Conservation (phyloP, 1,139 yeast genomes). For the Nakaseomyces nivariensis region DNA sequence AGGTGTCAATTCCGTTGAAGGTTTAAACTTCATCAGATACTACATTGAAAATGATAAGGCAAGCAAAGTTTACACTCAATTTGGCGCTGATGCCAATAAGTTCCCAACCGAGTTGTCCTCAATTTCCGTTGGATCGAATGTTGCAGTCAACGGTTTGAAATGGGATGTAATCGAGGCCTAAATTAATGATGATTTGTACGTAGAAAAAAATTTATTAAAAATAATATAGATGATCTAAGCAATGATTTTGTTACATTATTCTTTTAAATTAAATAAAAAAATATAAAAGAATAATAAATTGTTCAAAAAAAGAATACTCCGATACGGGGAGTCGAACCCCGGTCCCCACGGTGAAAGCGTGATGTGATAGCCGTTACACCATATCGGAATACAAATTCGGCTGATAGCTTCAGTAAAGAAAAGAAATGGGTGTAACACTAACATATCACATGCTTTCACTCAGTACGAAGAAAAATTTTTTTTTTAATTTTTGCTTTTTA, state of each 20-base stretch:
- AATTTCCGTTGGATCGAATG: slow-evolving; percentile 16
- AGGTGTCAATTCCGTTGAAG: slow-evolving; percentile 14
- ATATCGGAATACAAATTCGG: neutral
- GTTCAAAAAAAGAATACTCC: neutral
- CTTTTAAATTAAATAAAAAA: neutral
- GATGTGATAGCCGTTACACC: slow-evolving; percentile 3
- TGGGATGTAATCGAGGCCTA: slow-evolving; percentile 28
- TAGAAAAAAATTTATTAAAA: neutral
- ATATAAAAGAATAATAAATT: no score
- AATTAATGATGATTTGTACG: neutral
- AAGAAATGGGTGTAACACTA: neutral
- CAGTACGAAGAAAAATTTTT: neutral
- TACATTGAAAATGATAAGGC: neutral
- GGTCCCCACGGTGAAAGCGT: slow-evolving; percentile 3
- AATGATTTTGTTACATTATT: neutral
- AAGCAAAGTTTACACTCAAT: slow-evolving; percentile 7
- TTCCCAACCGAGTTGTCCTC: slow-evolving; percentile 26
- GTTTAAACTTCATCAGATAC: slow-evolving; percentile 22
- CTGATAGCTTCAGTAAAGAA: neutral
- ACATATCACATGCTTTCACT: neutral
- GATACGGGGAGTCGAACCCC: slow-evolving; percentile 3
- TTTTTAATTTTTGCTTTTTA: neutral
- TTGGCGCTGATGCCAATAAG: slow-evolving; percentile 25
- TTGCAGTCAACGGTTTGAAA: slow-evolving; percentile 16
- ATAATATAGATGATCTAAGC: neutral